These are phyloP conservation scores for Strobilomyces echinocephalus DNA, from an alignment of 768 basidiomycete species.

Conservation along the genomic window DNA sequence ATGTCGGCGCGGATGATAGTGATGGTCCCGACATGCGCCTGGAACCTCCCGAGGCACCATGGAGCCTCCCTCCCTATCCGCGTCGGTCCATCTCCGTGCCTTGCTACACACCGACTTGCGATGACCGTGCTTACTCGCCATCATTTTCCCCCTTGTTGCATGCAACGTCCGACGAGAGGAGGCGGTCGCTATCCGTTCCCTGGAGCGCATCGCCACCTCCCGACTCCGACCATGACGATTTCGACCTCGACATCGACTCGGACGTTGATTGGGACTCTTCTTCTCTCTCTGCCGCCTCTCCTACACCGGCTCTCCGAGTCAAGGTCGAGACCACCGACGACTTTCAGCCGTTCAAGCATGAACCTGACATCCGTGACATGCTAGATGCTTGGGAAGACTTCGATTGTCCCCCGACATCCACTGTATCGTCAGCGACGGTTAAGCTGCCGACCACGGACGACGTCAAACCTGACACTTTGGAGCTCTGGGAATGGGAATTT, in stretches of 20 bases:
- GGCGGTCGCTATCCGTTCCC: constrained; percentile 57
- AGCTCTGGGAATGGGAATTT: constrained; percentile 35
- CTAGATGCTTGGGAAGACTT: constrained; percentile 69
- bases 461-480: constrained; percentile 41
- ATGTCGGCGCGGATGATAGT: constrained; percentile 17
- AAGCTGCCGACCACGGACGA: constrained; percentile 33
- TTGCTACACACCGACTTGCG: constrained; percentile 43
- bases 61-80: constrained; percentile 54
- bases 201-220: constrained; percentile 67
- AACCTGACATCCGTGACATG: constrained; percentile 61
- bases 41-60: constrained; percentile 35
- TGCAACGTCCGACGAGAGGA: constrained; percentile 25
- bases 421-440: constrained; percentile 26
- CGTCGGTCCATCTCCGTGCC: constrained; percentile 56
- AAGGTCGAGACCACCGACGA: constrained; percentile 26
- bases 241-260: constrained; percentile 50
- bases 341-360: constrained; percentile 46
- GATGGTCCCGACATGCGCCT: constrained; percentile 19
- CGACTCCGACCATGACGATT: constrained; percentile 48
- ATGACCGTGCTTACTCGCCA: constrained; percentile 33
- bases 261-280: constrained; percentile 63
- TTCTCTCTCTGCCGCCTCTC: constrained; percentile 21
- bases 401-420: constrained; percentile 34
- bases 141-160: constrained; percentile 24
- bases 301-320: constrained; percentile 12